Evolutionary conservation across 2,329 filamentous ascomycete genomes (phyloP).

Genomic region (Chrysoporthe deuterocubensis): DNA sequence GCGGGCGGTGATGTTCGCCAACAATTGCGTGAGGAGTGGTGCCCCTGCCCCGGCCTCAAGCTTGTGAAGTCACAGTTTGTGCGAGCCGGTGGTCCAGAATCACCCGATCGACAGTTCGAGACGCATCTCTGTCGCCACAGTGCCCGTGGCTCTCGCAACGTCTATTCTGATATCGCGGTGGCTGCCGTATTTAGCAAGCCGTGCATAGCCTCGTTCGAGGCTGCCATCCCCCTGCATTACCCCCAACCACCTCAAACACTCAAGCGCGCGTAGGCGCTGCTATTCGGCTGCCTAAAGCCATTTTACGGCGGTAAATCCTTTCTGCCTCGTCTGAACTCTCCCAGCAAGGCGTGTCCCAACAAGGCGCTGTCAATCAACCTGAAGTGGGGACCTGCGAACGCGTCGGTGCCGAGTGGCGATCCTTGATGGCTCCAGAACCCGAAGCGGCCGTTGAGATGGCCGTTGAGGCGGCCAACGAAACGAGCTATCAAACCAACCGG

Average conservation of each 20-base stretch:
- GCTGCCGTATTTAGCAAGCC: neutral
- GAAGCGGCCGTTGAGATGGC: neutral
- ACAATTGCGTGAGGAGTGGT: neutral
- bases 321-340: conserved; percentile 4
- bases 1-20: conserved; percentile 1
- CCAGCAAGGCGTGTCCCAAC: neutral
- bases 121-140: neutral
- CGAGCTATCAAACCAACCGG: neutral
- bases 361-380: conserved; percentile 10
- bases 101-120: neutral
- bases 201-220: neutral
- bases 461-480: neutral
- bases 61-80: neutral
- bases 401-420: neutral
- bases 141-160: neutral
- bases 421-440: neutral
- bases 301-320: conserved; percentile 6
- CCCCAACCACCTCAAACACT: neutral
- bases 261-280: conserved; percentile 6
- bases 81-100: neutral
- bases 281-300: conserved; percentile 1
- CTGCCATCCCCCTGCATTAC: conserved; percentile 1
- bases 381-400: neutral
- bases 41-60: conserved; percentile 2
- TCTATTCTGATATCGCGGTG: neutral